phyloP scores from a whole-genome alignment of 192 early-diverging fungal genomes.

The Lunasporangiospora selenospora region DNA sequence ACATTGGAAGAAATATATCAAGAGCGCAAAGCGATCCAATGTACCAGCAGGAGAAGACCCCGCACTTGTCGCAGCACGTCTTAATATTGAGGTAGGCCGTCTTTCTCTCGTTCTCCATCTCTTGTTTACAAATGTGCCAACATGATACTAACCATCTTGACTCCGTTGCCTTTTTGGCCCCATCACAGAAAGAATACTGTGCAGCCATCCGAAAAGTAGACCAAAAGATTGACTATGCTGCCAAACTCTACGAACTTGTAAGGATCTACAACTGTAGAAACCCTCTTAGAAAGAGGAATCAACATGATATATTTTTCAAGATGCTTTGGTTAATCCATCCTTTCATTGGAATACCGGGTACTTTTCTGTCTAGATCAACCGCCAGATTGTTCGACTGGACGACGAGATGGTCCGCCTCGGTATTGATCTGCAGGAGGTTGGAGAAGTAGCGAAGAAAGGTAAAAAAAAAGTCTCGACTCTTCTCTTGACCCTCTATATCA shows the following conservation, averaged over 20 bases:
- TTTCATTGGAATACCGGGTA: too few species aligned
- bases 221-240: slow-evolving; percentile 58
- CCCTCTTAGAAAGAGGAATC: too few species aligned
- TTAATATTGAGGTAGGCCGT: slow-evolving; percentile 29
- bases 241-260: slow-evolving; percentile 58
- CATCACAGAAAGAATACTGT: slow-evolving; percentile 53
- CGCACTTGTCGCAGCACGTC: slow-evolving; percentile 17
- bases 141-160: background rate
- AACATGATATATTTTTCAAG: too few species aligned
- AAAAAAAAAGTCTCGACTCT: background rate
- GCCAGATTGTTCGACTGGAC: slow-evolving; percentile 39
- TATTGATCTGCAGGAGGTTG: slow-evolving; percentile 38
- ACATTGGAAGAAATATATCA: slow-evolving; percentile 51
- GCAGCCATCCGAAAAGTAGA: slow-evolving; percentile 58
- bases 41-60: slow-evolving; percentile 26
- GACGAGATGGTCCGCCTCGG: slow-evolving; percentile 40
- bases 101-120: background rate
- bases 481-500: background rate
- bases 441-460: slow-evolving; percentile 45
- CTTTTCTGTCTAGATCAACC: slow-evolving; percentile 24
- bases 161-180: slow-evolving; percentile 1
- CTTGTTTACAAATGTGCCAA: background rate
- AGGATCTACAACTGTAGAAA: too few species aligned
- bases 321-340: too few species aligned
- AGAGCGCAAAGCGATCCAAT: slow-evolving; percentile 36